phyloP scores from a whole-genome alignment of 345 rosid species.

The Populus deltoides region DNA sequence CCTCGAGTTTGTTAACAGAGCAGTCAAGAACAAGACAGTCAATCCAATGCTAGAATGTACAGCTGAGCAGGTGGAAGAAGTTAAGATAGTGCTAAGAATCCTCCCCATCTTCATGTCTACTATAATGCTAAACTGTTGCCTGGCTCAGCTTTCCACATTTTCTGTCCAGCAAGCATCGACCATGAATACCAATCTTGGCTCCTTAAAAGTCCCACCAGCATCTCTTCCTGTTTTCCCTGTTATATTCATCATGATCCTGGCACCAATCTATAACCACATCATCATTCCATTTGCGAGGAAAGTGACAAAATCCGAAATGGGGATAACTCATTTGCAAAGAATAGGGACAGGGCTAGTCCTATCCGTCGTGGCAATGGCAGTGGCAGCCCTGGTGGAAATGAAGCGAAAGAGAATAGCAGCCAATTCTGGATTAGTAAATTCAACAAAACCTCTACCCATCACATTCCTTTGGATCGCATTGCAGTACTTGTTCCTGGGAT shows the following conservation, averaged over 20 bases:
- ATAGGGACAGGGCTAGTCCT: constrained; percentile 77
- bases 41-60: constrained; percentile 48
- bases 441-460: constrained; percentile 62
- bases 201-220: constrained; percentile 74
- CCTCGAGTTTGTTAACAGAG: constrained; percentile 47
- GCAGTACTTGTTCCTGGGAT: constrained; percentile 87
- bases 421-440: constrained; percentile 30
- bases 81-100: constrained; percentile 56
- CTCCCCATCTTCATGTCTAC: constrained; percentile 81
- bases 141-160: constrained; percentile 93
- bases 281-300: constrained; percentile 62
- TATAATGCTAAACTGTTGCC: constrained; percentile 84
- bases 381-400: constrained; percentile 70
- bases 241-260: constrained; percentile 69
- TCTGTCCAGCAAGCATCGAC: constrained; percentile 92
- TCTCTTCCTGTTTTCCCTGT: constrained; percentile 87
- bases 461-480: constrained; percentile 85
- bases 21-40: constrained; percentile 25
- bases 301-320: constrained; percentile 59
- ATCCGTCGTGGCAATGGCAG: constrained; percentile 73
- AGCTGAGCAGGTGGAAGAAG: constrained; percentile 57
- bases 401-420: constrained; percentile 53
- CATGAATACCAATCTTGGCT: constrained; percentile 73
- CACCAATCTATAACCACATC: constrained; percentile 65
- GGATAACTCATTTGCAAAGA: constrained; percentile 71